Evolutionary conservation across 2,329 filamentous ascomycete genomes (phyloP), one percentile per base, ranked within the genome.

Genomic region (Fusarium liriodendri): DNA sequence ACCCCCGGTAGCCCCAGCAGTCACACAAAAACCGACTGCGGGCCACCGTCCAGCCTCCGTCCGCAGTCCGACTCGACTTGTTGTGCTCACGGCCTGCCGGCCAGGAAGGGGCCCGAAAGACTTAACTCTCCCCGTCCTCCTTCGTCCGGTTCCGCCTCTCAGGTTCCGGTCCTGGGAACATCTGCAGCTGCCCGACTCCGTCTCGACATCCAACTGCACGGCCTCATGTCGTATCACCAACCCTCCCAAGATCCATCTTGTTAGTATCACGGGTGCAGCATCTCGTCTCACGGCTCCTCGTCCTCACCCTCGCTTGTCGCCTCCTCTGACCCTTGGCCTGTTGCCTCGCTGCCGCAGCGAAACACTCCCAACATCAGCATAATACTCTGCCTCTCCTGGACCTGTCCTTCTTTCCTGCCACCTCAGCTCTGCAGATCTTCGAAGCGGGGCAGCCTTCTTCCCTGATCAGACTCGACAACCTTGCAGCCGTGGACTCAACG

Each of bases 201-300:
- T 82, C 81, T 82, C 82, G 82, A 84, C 81, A 83, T 80, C 80
- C 81, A 80, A 82, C 82, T 83, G 78, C 84, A 85, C 82, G 83
- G 82, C 84, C 83, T 83, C 83, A 86, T 86, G 84, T 80, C 80
- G 87, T 88, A 84, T 83, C 79, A 87, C 86, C 77, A 82, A 80
- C 80, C 80, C 79, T 80, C 81, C 82, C 83, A 83, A 82, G 81
- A 83, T 81, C 83, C 81, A 82, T 82, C 83, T 84, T 84, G 79
- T 82, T 79, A 85, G 85, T 87, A 85, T 85, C 83, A 86, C 86
- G 80, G 83, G 47, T 85, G 84, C 85, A 85, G 83, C 84, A 85
- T 85, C 85, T 84, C 84, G 87, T 88, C 84, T 82, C 80, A 88
- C 86, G 75, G 57, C 58, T 72, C 59, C 72, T 75, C 73, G 80